Evolutionary conservation across 257 asterid species (phyloP).

Genomic region (Leptodermis oblonga): DNA sequence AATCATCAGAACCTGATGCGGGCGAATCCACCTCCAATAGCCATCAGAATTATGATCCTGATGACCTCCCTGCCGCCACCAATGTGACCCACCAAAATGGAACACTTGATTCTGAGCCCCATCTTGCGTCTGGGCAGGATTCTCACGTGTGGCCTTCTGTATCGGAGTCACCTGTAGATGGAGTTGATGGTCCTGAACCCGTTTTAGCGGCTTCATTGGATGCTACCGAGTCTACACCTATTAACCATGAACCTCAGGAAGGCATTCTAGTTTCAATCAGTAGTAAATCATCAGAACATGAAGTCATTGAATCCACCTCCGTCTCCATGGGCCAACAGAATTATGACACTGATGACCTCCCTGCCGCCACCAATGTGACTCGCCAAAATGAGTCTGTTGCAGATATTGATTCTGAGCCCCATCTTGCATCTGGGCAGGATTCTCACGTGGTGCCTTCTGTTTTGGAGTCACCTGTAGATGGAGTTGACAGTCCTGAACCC

Average conservation of each 20-base stretch:
- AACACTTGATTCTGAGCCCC: neutral
- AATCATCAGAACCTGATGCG: neutral
- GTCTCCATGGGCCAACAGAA: neutral
- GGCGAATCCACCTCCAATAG: no score
- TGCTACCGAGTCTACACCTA: neutral
- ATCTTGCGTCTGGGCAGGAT: neutral
- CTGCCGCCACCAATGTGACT: neutral
- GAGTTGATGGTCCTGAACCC: neutral
- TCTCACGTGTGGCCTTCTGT: neutral
- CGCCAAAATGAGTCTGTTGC: constrained; percentile 7
- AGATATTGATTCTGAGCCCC: constrained; percentile 1
- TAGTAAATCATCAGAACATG: neutral
- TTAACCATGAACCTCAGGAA: neutral
- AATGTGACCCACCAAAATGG: neutral
- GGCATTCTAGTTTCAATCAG: neutral
- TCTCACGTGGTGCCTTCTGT: constrained; percentile 2
- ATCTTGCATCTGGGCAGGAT: neutral
- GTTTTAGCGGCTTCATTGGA: neutral
- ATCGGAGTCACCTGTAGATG: neutral
- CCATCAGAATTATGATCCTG: neutral
- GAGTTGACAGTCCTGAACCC: neutral
- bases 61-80: neutral
- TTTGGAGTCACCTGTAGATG: neutral
- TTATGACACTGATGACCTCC: neutral
- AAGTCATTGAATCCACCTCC: neutral